A percentile compares a stretch with the other conserved stretches of the same genome.
Conservation (phyloP, 768 basidiomycete species). For the Termitomyces sp. region DNA sequence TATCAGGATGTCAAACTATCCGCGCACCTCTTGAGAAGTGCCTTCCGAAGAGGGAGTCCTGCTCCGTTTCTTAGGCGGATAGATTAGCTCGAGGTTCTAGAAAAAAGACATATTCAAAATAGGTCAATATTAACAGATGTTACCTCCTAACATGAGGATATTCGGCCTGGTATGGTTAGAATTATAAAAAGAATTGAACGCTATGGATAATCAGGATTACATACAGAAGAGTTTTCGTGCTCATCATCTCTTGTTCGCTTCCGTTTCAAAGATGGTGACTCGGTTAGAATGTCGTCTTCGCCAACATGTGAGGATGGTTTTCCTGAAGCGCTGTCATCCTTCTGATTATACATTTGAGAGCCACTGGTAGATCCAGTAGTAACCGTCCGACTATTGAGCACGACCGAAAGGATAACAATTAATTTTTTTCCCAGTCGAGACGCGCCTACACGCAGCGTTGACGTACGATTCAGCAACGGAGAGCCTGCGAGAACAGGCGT, state of each 20-base stretch:
- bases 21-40: slow-evolving; percentile 18
- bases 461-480: slow-evolving; percentile 22
- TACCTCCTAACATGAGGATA: slow-evolving; percentile 37
- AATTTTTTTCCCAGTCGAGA: neutral
- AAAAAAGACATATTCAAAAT: neutral
- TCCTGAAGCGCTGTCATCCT: neutral
- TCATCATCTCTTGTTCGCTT: slow-evolving; percentile 21
- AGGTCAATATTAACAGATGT: neutral
- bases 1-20: neutral
- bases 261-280: slow-evolving; percentile 19
- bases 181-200: slow-evolving; percentile 5
- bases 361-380: slow-evolving; percentile 1
- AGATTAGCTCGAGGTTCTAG: slow-evolving; percentile 43
- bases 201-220: neutral
- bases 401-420: slow-evolving; percentile 1
- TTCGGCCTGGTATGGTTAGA: slow-evolving; percentile 22
- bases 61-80: slow-evolving; percentile 34
- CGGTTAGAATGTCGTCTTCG: neutral
- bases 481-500: slow-evolving; percentile 44
- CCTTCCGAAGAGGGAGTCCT: slow-evolving; percentile 34
- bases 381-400: slow-evolving; percentile 7
- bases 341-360: neutral
- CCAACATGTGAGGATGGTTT: neutral
- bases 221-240: slow-evolving; percentile 14
- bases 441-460: slow-evolving; percentile 5